phyloP scores from a whole-genome alignment of 148 eudicot species.

The Arctostaphylos glauca region DNA sequence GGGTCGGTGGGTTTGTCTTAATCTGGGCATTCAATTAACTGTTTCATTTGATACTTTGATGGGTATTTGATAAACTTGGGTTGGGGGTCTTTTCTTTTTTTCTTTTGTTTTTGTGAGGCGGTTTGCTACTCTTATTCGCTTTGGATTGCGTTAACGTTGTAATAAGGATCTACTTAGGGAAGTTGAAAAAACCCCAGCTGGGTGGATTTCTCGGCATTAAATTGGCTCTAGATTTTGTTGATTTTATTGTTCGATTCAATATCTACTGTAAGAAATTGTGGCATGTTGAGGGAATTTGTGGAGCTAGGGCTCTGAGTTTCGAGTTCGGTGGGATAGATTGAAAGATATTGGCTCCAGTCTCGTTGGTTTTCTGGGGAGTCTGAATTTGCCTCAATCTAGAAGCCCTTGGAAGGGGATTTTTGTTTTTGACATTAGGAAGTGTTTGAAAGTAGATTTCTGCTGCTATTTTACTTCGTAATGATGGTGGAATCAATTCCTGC shows the following conservation, averaged over 20 bases:
- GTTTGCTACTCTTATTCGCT: background rate
- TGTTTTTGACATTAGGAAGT: background rate
- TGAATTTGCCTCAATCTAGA: background rate
- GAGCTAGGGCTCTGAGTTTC: background rate
- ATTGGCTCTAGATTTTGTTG: background rate
- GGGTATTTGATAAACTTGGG: slow-evolving; percentile 21
- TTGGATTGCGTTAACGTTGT: background rate
- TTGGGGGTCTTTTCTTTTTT: slow-evolving; percentile 9
- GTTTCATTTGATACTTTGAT: slow-evolving; percentile 23
- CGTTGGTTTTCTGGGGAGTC: background rate
- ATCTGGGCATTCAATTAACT: background rate
- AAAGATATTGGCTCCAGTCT: background rate
- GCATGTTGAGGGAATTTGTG: slow-evolving; percentile 6
- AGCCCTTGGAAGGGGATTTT: background rate
- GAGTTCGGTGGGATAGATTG: slow-evolving; percentile 6
- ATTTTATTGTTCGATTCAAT: background rate
- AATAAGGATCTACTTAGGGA: background rate
- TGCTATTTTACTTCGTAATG: slow-evolving; percentile 27
- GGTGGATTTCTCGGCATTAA: background rate
- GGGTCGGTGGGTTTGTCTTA: background rate
- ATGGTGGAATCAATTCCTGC: slow-evolving; percentile 77
- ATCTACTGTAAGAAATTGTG: background rate
- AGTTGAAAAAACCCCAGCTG: background rate
- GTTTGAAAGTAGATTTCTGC: background rate
- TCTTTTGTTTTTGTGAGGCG: no score